Base-by-base conservation (phyloP, 2,329 filamentous ascomycete species). In the Venturia effusa region DNA sequence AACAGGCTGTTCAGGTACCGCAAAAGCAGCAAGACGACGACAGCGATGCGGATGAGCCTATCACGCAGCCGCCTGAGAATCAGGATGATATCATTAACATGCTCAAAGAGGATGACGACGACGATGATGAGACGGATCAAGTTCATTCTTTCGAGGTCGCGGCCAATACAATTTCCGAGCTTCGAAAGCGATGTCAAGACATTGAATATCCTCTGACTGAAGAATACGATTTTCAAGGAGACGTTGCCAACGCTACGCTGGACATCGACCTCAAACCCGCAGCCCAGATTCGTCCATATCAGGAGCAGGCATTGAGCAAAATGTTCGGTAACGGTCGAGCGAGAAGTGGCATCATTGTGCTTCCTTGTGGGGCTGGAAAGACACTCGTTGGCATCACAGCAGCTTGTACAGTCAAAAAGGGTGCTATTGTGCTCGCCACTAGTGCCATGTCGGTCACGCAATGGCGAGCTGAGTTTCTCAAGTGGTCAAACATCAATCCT, bases 311-410 rank as follows among this genome's bases (percentile, higher is more conserved):
- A 68, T 80, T 99, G 11, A 96, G 90, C 78, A 99, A 99, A 76
- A 99, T 99, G 94, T 99, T 99, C 74, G 93, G 94, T 72, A 99
- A 99, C 72, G 93, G 93, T 61, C 88, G 94, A 76, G 94, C 94
- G 17, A 94, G 96, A 78, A 97, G 92, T 75, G 94, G 94, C 64
- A 95, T 99, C 68, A 99, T 99, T 66, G 94, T 99, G 64, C 77
- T 99, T 69, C 94, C 94, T 22, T 99, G 94, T 74, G 94, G 94
- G 69, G 94, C 94, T 22, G 94, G 94, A 66, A 99, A 99, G 79
- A 99, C 94, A 1, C 79, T 99, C 48, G 94, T 99, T 19, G 94
- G 94, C n/a, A 96, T 99, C 69, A 97, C 94, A 24, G 94, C 94
- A 51, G 94, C 92, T 24, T 97, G 94, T 76, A 97, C 94, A 4